A percentile compares a stretch with the other conserved stretches of the same genome.
Conservation (phyloP, 2,329 filamentous ascomycete genomes). For the Sporothrix brasiliensis region DNA sequence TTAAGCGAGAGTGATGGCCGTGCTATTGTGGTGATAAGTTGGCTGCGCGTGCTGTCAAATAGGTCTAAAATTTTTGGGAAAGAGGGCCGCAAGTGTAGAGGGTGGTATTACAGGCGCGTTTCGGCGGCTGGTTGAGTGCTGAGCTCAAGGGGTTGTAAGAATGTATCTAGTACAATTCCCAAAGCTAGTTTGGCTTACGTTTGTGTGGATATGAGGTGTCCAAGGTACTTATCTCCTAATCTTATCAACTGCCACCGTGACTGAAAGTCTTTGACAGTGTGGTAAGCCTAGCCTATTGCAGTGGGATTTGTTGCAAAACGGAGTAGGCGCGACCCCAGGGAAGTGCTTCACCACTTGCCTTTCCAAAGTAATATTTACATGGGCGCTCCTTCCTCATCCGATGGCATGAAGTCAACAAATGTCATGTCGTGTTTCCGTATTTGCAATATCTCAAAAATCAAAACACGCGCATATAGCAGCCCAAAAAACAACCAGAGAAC, state of each 20-base stretch:
- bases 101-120: slow-evolving; percentile 2
- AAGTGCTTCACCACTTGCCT: slow-evolving; percentile 2
- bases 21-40: background rate
- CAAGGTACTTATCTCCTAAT: background rate
- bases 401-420: background rate
- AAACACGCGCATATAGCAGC: background rate
- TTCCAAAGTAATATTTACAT: background rate
- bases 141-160: background rate
- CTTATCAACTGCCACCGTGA: slow-evolving; percentile 2
- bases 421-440: background rate
- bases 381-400: background rate
- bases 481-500: background rate
- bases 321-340: background rate
- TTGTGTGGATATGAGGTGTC: background rate
- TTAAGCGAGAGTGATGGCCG: background rate
- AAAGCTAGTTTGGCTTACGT: background rate
- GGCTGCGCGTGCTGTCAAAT: slow-evolving; percentile 3
- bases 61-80: slow-evolving; percentile 25
- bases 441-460: background rate
- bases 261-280: background rate
- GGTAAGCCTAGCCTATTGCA: background rate
- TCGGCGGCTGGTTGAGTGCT: background rate
- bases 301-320: no score
- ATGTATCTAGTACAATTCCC: background rate
- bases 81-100: slow-evolving; percentile 9